A percentile compares a stretch with the other conserved stretches of the same genome.
These are phyloP conservation scores for Phytopythium boreale DNA, from an alignment of 352 stramenopile genomes.

Conservation along the genomic window DNA sequence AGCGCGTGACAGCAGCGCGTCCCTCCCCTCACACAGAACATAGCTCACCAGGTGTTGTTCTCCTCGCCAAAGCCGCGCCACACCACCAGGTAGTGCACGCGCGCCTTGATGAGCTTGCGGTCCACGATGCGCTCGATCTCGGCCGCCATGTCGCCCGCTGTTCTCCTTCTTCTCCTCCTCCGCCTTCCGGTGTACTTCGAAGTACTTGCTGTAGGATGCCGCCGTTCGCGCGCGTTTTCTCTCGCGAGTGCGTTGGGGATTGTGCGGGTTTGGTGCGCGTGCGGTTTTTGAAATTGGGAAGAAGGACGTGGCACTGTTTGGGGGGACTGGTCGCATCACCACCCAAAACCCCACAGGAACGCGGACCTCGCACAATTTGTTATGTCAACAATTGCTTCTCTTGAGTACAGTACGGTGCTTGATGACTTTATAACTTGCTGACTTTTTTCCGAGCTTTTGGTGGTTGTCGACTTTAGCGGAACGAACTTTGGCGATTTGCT, in stretches of 20 bases:
- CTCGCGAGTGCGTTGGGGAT: not conserved
- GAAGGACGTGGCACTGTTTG: not conserved
- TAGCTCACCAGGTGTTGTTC: slow-evolving; percentile 74
- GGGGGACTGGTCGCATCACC: not conserved
- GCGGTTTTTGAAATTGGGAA: not conserved
- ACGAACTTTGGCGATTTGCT: too few relatives aligned
- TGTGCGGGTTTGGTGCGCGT: not conserved
- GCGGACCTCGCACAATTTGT: not conserved
- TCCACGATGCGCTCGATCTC: slow-evolving; percentile 83
- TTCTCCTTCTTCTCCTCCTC: not conserved
- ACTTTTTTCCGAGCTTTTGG: too few relatives aligned
- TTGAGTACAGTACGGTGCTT: too few relatives aligned
- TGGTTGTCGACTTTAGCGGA: too few relatives aligned
- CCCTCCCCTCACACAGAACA: not conserved
- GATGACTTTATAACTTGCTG: too few relatives aligned
- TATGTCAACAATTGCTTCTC: not conserved
- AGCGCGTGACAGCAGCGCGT: not conserved
- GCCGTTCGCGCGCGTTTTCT: slow-evolving; percentile 5
- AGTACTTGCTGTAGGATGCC: too few relatives aligned
- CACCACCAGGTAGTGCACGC: slow-evolving; percentile 82
- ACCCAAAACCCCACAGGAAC: not conserved
- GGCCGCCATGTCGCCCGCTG: slow-evolving; percentile 33
- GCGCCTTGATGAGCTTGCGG: slow-evolving; percentile 73
- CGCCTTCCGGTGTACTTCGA: too few relatives aligned
- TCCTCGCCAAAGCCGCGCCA: slow-evolving; percentile 80